phyloP scores from a whole-genome alignment of 129 eudicot species.

The Centrapalus pauciflorus region DNA sequence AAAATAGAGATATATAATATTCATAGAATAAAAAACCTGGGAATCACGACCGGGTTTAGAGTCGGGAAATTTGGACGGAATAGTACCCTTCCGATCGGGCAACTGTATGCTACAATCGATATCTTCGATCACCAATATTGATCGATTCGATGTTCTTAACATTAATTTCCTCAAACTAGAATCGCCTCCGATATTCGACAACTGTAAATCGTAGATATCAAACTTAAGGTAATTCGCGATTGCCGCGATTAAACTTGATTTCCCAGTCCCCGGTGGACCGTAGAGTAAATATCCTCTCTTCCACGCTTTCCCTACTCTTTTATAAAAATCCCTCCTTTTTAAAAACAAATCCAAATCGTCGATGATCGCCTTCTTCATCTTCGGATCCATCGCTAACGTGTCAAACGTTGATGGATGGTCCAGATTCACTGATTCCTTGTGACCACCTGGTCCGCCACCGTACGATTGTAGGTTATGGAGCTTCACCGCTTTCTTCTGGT shows the following conservation, averaged over 20 bases:
- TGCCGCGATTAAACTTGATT: slow-evolving; percentile 68
- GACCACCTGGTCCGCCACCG: not conserved
- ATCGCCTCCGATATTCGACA: slow-evolving; percentile 39
- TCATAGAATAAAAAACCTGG: slow-evolving; percentile 46
- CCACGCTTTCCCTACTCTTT: slow-evolving; percentile 73
- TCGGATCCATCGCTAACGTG: slow-evolving; percentile 59
- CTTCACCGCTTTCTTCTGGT: slow-evolving; percentile 43
- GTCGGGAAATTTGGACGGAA: not conserved
- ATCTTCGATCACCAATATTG: slow-evolving; percentile 70
- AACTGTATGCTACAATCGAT: slow-evolving; percentile 60
- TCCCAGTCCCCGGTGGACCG: slow-evolving; percentile 71
- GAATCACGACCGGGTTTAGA: slow-evolving; percentile 9
- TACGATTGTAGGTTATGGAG: slow-evolving; percentile 43
- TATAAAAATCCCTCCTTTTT: slow-evolving; percentile 43
- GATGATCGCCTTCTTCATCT: slow-evolving; percentile 40
- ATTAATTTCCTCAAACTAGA: slow-evolving; percentile 46
- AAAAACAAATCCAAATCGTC: slow-evolving; percentile 62
- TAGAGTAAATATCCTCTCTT: slow-evolving; percentile 66
- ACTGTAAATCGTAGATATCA: slow-evolving; percentile 59
- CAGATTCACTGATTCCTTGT: slow-evolving; percentile 42
- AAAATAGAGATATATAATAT: not conserved
- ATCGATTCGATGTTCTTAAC: slow-evolving; percentile 50
- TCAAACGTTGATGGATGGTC: slow-evolving; percentile 74
- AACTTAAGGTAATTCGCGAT: slow-evolving; percentile 61
- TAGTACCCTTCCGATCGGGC: slow-evolving; percentile 32